Evolutionary conservation across 2,329 filamentous ascomycete genomes (phyloP), one percentile per base, ranked within the genome.

Genomic region (Metarhizium sp.): DNA sequence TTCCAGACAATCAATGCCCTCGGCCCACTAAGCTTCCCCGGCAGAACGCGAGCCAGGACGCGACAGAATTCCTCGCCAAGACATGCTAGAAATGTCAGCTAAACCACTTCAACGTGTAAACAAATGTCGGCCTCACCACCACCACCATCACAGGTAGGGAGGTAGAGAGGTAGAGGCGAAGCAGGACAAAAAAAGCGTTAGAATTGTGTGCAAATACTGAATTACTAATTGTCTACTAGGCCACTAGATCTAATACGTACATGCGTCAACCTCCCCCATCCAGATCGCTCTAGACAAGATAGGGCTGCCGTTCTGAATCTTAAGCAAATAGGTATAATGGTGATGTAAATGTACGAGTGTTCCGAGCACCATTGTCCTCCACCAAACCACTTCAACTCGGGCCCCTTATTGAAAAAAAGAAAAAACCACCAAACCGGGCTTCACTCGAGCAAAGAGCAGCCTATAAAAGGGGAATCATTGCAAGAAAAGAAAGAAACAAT

Each of bases 221-320:
- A 61, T 65, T 66, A 63, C 53, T 55, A 47, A 65, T 65, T 67
- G 64, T 65, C 63, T 66, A 66, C 63, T 60, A 62, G 64, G 62
- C 67, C 66, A 67, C 65, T 66, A 69, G 60, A 62, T 63, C 55
- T 52, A 62, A 58, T 57, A 56, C 53, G 54, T 61, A 63, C 58
- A 61, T 47, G 54, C 58, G 55, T 29, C 43, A 60, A 53, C 25
- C 34, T 30, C 29, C 38, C 16, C 38, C 8, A 20, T 42, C 52
- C 56, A 55, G 57, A 65, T 32, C 49, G 20, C n/a, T 36, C 25
- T 14, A 10, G 54, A 52, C 60, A 56, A 57, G 4, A 59, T 59
- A 59, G 56, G 49, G 57, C 57, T 34, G n/a, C 38, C 53, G 54
- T 61, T 53, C 40, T 60, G 55, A 60, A 67, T 67, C 61, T 60